Base-by-base conservation (phyloP, 2,329 filamentous ascomycete species). In the Emmonsiellopsis sp. region DNA sequence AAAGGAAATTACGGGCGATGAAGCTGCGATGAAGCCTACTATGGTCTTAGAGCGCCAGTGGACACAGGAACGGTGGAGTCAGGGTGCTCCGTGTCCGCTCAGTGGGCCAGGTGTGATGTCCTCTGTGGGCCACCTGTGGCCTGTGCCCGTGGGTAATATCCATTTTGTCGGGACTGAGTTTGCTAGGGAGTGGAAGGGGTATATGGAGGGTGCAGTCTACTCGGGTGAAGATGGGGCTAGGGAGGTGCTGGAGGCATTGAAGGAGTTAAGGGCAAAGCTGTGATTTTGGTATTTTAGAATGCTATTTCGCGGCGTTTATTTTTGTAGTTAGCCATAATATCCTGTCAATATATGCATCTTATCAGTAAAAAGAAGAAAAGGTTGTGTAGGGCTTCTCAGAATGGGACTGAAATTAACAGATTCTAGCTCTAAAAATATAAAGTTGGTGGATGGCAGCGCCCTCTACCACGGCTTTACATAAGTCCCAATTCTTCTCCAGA, bases 151-250 rank as follows among this genome's bases (percentile, higher is more conserved):
- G 54, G 66, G 70, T 5, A 68, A 74, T 50, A 26, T 79, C 5
- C 73, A 80, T 61, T 82, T 80, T 59, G 76, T 74, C 2, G 79
- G 79, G 0, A 80, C 79, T 0, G 79, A 82, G 66, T 77, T 73
- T 6, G 70, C 73, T 1, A 67, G 61, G 1, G 73, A 75, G 49
- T 82, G 79, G 79, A 76, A 76, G 53, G 79, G 79, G 0, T 81
- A 80, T 59, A 80, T 82, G 77, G 79, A 82, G 55, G 79, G 79
- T 4, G 79, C 79, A 0, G 66, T 81, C 15, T 60, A 73, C 2
- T 74, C 69, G 26, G 79, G 79, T 1, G 67, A 78, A 54, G 64
- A 73, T n/a, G 79, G 70, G 3, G 78, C 76, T 8, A 46, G 46
- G 9, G 60, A 61, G 43, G 60, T 59, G 0, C 62, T 64, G 37